phyloP scores from a whole-genome alignment of 805 yeast species.

The Schizosaccharomyces octosporus region DNA sequence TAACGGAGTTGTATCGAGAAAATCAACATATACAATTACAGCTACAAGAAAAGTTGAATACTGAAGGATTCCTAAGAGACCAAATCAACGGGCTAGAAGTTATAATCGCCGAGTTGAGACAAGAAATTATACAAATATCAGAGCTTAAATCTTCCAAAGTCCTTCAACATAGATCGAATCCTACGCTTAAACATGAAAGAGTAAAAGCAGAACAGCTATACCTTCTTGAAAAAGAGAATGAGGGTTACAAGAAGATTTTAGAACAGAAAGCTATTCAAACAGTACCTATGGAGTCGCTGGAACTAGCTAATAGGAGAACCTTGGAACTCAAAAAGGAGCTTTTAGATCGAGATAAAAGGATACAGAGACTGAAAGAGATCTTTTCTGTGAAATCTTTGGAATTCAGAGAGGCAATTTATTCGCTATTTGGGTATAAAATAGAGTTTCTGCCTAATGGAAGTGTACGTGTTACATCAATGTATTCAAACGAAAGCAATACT shows the following conservation, averaged over 20 bases:
- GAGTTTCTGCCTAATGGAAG: constrained; percentile 37
- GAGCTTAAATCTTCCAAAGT: constrained; percentile 22
- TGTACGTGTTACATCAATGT: constrained; percentile 30
- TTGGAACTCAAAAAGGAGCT: constrained; percentile 23
- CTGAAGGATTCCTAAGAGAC: constrained; percentile 12
- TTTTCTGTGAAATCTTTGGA: constrained; percentile 46
- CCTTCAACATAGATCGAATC: constrained; percentile 41
- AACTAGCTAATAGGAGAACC: constrained; percentile 32
- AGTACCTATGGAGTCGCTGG: constrained; percentile 40
- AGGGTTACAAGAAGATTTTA: constrained; percentile 20
- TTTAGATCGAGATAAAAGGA: constrained; percentile 26
- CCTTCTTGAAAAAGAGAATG: constrained; percentile 32
- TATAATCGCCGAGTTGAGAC: neutral
- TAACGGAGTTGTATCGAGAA: neutral
- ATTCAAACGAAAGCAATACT: constrained; percentile 17
- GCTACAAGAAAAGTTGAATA: constrained; percentile 4
- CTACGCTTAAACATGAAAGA: constrained; percentile 35
- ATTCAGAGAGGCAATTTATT: constrained; percentile 39
- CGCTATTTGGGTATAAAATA: constrained; percentile 46
- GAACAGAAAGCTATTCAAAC: constrained; percentile 6
- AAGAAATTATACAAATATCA: neutral
- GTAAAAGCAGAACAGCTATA: constrained; percentile 29
- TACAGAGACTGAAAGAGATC: constrained; percentile 24
- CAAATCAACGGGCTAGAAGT: neutral
- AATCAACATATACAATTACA: constrained; percentile 7